These are phyloP conservation scores for Inosperma sp. DNA, from an alignment of 768 basidiomycete genomes.

Conservation along the genomic window DNA sequence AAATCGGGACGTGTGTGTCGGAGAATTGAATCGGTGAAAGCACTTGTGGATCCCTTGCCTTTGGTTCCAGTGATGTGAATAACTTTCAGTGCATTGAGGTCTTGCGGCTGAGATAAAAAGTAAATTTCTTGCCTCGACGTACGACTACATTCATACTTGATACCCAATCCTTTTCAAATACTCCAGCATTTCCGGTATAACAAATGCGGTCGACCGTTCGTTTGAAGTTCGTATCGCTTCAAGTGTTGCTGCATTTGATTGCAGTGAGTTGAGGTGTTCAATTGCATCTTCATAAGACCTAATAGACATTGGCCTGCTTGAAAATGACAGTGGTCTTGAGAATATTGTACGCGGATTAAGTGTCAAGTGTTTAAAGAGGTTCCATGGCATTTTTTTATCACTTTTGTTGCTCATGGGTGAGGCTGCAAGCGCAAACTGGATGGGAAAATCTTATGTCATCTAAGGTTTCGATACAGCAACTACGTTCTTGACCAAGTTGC, in stretches of 20 bases:
- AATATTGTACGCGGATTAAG: not conserved
- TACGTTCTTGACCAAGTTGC: too few species aligned
- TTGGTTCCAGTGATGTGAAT: conserved; percentile 98
- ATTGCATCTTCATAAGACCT: conserved; percentile 72
- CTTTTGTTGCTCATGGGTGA: too few species aligned
- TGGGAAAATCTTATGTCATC: too few species aligned
- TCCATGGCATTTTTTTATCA: conserved; percentile 7
- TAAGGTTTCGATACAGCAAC: too few species aligned
- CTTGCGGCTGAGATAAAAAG: conserved; percentile 51
- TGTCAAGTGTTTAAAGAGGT: conserved; percentile 1
- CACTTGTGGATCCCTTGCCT: conserved; percentile 96
- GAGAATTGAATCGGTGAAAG: conserved; percentile 85
- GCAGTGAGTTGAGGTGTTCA: conserved; percentile 69
- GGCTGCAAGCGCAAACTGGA: too few species aligned
- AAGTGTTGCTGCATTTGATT: conserved; percentile 91
- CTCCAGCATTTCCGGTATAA: conserved; percentile 86
- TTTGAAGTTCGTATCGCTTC: conserved; percentile 78
- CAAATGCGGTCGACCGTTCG: conserved; percentile 51
- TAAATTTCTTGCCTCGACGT: not conserved
- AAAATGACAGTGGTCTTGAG: not conserved
- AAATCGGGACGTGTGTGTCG: conserved; percentile 67
- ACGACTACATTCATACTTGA: conserved; percentile 44
- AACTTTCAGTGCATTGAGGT: conserved; percentile 85
- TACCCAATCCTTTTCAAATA: conserved; percentile 87
- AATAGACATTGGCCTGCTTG: conserved; percentile 46